Evolutionary conservation across 2,329 filamentous ascomycete genomes (phyloP).

Genomic region (Trichoderma gracile): DNA sequence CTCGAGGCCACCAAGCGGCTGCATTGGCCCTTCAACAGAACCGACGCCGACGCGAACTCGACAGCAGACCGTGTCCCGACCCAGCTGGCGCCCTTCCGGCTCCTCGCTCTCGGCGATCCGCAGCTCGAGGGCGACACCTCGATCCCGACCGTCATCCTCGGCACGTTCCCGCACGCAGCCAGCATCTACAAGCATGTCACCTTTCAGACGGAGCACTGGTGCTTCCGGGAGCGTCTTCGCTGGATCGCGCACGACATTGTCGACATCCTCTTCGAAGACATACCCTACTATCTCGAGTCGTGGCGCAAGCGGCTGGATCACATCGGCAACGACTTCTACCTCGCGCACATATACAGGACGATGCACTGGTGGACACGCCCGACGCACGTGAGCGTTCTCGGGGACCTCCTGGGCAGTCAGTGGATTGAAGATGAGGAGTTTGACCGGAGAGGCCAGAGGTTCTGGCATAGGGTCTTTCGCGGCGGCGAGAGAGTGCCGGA

Average conservation of each 20-base stretch:
- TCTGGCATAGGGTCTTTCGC: constrained; percentile 79
- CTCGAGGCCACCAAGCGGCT: constrained; percentile 43
- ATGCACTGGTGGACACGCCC: constrained; percentile 81
- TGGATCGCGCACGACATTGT: constrained; percentile 59
- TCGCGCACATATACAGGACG: constrained; percentile 87
- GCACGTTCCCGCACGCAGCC: constrained; percentile 55
- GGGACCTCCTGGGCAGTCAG: constrained; percentile 90
- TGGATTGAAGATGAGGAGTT: constrained; percentile 92
- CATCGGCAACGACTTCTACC: constrained; percentile 90
- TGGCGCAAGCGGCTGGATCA: constrained; percentile 81
- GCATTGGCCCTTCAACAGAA: constrained; percentile 44
- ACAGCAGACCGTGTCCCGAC: constrained; percentile 31
- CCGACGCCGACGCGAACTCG: constrained; percentile 28
- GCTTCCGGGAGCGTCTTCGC: constrained; percentile 54
- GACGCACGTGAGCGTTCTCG: constrained; percentile 84
- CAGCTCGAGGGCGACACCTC: constrained; percentile 92
- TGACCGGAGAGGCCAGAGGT: constrained; percentile 67
- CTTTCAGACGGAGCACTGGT: constrained; percentile 48
- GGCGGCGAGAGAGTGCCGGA: constrained; percentile 64
- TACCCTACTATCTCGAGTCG: constrained; percentile 65
- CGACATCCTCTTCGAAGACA: constrained; percentile 66
- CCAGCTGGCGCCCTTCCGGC: constrained; percentile 70
- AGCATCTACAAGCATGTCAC: constrained; percentile 50
- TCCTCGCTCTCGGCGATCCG: constrained; percentile 86
- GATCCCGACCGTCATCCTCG: constrained; percentile 61